These are phyloP conservation scores for Kuraishia piskuri DNA, from an alignment of 805 yeast genomes.

Conservation along the genomic window DNA sequence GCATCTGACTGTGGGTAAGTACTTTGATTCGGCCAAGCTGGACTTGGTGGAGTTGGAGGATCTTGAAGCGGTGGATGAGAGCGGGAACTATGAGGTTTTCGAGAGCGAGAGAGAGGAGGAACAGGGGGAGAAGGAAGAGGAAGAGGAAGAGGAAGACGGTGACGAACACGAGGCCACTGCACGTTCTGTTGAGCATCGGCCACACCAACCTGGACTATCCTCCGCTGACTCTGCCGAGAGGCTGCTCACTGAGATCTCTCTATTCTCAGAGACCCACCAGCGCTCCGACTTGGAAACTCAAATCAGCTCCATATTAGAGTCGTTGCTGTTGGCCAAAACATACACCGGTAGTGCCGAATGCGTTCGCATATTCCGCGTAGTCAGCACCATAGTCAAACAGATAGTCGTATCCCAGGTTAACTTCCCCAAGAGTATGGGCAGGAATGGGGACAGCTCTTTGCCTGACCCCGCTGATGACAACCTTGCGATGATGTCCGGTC, in stretches of 20 bases:
- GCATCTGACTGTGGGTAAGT: background rate
- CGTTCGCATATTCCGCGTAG: background rate
- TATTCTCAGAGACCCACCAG: background rate
- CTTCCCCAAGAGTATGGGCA: constrained; percentile 8
- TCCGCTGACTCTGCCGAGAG: background rate
- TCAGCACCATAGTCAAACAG: background rate
- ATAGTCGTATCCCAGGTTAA: background rate
- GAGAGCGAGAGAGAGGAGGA: too few species aligned
- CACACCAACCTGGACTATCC: too few species aligned
- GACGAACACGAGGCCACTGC: too few species aligned
- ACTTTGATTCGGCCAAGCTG: background rate
- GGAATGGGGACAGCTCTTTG: constrained; percentile 24
- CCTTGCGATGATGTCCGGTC: background rate
- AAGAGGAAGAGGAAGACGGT: too few species aligned
- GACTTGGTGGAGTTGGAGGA: background rate
- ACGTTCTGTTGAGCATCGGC: too few species aligned
- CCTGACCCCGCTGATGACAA: constrained; percentile 29
- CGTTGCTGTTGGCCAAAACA: background rate
- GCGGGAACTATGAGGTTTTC: background rate
- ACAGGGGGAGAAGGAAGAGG: too few species aligned
- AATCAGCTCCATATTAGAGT: background rate
- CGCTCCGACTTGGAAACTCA: background rate
- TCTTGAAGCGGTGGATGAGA: background rate
- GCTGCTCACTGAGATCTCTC: background rate
- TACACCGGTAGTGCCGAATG: background rate